phyloP scores from a whole-genome alignment of 2,329 filamentous ascomycete species.

The Phaeosphaeriaceae sp. region DNA sequence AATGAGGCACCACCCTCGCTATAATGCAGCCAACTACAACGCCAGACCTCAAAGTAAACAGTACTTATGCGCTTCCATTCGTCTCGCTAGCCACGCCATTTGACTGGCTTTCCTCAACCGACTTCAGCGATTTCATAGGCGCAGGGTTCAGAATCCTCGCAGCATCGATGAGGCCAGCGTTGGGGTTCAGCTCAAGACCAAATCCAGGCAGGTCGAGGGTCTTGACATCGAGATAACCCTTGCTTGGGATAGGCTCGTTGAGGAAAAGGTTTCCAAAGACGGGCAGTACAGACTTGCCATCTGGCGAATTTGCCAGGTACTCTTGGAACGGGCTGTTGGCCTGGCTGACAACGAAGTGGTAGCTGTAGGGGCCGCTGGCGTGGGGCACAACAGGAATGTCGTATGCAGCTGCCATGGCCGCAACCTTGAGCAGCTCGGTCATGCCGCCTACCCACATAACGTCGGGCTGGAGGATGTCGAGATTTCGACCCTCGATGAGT shows the following conservation, averaged over 20 bases:
- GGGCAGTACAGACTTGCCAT: constrained; percentile 86
- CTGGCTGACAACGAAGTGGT: constrained; percentile 94
- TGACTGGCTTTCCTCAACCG: constrained; percentile 28
- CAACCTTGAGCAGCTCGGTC: constrained; percentile 89
- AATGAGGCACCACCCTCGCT: not conserved
- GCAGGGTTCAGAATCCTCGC: constrained; percentile 74
- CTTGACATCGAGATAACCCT: constrained; percentile 80
- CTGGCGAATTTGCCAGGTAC: constrained; percentile 90
- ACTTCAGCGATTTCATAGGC: constrained; percentile 54
- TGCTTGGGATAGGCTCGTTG: constrained; percentile 86
- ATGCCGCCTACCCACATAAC: constrained; percentile 97
- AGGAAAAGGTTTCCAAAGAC: constrained; percentile 92
- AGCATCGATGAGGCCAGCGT: constrained; percentile 79
- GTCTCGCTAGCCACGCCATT: constrained; percentile 12
- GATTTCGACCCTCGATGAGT: constrained; percentile 86
- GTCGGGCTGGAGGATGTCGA: constrained; percentile 94
- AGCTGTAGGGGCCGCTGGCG: constrained; percentile 91
- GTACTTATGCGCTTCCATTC: constrained; percentile 25
- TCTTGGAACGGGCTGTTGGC: constrained; percentile 95
- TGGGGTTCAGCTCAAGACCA: constrained; percentile 84
- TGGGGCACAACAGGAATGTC: constrained; percentile 96
- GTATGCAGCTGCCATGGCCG: constrained; percentile 88
- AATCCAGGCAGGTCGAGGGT: constrained; percentile 90
- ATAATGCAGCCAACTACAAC: constrained; percentile 12
- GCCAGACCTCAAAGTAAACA: constrained; percentile 2